A percentile compares a stretch with the other conserved stretches of the same genome.
Conservation (phyloP, 23 red algal species). For the Cyanidioschyzon merolae region DNA sequence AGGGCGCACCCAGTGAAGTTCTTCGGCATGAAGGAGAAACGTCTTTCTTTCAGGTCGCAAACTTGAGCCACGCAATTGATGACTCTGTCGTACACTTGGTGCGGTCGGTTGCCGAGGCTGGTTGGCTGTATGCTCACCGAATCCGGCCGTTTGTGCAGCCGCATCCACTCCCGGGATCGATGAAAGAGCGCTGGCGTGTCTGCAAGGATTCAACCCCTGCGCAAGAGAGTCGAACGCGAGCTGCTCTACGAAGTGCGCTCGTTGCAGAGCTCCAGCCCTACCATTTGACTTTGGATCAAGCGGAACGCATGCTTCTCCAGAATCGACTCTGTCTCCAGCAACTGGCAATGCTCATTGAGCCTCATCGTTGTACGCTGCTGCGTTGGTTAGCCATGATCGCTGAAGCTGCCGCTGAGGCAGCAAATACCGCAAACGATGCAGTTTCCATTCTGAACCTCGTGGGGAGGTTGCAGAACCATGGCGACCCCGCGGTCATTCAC, state of each 20-base stretch:
- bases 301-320: not conserved
- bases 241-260: not conserved
- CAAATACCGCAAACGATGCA: not conserved
- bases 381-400: slow-evolving; percentile 2
- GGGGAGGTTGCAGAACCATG: not conserved
- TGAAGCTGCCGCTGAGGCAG: not conserved
- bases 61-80: not conserved
- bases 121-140: not conserved
- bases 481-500: not conserved
- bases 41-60: not conserved
- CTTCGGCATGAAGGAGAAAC: not conserved
- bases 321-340: not conserved
- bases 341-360: not conserved
- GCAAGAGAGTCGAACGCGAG: not conserved
- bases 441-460: not conserved
- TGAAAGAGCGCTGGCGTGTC: not conserved
- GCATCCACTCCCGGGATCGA: not conserved
- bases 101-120: not conserved
- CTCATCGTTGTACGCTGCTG: not conserved
- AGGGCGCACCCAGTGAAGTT: not conserved
- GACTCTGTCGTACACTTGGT: not conserved
- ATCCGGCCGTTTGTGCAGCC: not conserved
- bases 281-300: not conserved
- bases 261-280: slow-evolving; percentile 2
- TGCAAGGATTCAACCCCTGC: not conserved